Conservation (phyloP, 2,329 filamentous ascomycete genomes). For the Talaromyces sp. region DNA sequence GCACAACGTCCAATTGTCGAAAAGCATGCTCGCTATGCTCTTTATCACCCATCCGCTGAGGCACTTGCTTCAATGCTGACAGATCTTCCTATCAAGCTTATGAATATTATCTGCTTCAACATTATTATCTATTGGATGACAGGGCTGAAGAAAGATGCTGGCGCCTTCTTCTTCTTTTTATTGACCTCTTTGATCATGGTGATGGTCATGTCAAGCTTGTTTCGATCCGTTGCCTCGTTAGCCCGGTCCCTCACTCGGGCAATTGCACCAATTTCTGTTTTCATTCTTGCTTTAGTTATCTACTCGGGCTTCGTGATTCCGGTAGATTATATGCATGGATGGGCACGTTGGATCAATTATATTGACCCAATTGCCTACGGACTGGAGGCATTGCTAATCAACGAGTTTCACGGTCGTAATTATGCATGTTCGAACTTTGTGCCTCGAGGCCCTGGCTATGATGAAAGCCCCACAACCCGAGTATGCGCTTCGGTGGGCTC, state of each 20-base stretch:
- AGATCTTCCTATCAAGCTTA: slow-evolving; percentile 80
- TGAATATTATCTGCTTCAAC: slow-evolving; percentile 77
- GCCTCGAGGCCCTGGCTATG: slow-evolving; percentile 70
- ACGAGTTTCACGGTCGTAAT: slow-evolving; percentile 73
- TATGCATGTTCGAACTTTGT: slow-evolving; percentile 74
- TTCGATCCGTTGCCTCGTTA: slow-evolving; percentile 76
- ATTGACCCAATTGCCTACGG: slow-evolving; percentile 73
- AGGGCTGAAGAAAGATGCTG: slow-evolving; percentile 72
- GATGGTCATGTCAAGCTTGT: slow-evolving; percentile 82
- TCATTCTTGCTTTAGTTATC: slow-evolving; percentile 50
- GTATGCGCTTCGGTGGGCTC: slow-evolving; percentile 30
- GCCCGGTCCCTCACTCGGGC: slow-evolving; percentile 68
- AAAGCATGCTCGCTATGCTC: slow-evolving; percentile 81
- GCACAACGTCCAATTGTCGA: slow-evolving; percentile 89
- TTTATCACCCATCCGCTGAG: slow-evolving; percentile 89
- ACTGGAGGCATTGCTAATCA: slow-evolving; percentile 80
- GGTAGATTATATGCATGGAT: slow-evolving; percentile 57
- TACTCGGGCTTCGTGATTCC: slow-evolving; percentile 50
- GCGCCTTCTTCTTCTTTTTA: slow-evolving; percentile 82
- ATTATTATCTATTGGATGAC: slow-evolving; percentile 84
- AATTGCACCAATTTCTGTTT: slow-evolving; percentile 57
- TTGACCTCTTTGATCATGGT: slow-evolving; percentile 74
- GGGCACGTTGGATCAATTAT: slow-evolving; percentile 80
- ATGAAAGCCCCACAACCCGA: slow-evolving; percentile 62
- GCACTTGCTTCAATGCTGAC: slow-evolving; percentile 82